Conservation (phyloP, 352 stramenopile species). For the Peronospora farinosa region DNA sequence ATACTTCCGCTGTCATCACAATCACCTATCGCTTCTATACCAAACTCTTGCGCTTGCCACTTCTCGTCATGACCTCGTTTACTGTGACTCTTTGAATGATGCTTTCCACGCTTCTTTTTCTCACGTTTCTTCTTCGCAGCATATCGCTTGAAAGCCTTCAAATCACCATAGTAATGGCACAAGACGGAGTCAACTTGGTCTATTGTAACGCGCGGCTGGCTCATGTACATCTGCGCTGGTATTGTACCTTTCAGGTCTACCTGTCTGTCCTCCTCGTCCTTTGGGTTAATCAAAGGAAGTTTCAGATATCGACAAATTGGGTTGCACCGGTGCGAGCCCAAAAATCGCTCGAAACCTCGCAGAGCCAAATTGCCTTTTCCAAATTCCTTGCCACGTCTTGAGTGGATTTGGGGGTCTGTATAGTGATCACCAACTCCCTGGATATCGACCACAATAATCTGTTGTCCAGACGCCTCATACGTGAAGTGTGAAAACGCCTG, state of each 20-base stretch:
- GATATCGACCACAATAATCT: slow-evolving; percentile 92
- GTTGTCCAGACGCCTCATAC: slow-evolving; percentile 86
- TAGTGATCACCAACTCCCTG: slow-evolving; percentile 93
- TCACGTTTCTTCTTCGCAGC: slow-evolving; percentile 39
- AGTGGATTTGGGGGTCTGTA: slow-evolving; percentile 93
- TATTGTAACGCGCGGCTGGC: slow-evolving; percentile 42
- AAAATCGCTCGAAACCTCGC: slow-evolving; percentile 64
- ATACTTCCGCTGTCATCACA: slow-evolving; percentile 11
- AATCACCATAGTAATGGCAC: slow-evolving; percentile 71
- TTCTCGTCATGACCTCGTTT: slow-evolving; percentile 5
- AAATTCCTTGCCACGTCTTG: slow-evolving; percentile 69
- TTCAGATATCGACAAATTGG: slow-evolving; percentile 76
- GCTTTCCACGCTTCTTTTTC: slow-evolving; percentile 28
- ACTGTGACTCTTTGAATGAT: slow-evolving; percentile 14
- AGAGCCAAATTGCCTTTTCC: slow-evolving; percentile 73
- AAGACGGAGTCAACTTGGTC: slow-evolving; percentile 57
- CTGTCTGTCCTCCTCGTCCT: slow-evolving; percentile 32
- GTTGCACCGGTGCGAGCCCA: slow-evolving; percentile 76
- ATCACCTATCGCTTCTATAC: slow-evolving; percentile 4
- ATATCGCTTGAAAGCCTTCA: slow-evolving; percentile 63
- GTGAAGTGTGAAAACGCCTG: slow-evolving; percentile 90
- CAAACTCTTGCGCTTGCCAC: slow-evolving; percentile 16
- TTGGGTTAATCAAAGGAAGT: slow-evolving; percentile 61
- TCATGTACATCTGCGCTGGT: slow-evolving; percentile 68
- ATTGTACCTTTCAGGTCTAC: slow-evolving; percentile 57